phyloP scores from a whole-genome alignment of 192 early-diverging fungal species.

The Backusella mclennaniae region DNA sequence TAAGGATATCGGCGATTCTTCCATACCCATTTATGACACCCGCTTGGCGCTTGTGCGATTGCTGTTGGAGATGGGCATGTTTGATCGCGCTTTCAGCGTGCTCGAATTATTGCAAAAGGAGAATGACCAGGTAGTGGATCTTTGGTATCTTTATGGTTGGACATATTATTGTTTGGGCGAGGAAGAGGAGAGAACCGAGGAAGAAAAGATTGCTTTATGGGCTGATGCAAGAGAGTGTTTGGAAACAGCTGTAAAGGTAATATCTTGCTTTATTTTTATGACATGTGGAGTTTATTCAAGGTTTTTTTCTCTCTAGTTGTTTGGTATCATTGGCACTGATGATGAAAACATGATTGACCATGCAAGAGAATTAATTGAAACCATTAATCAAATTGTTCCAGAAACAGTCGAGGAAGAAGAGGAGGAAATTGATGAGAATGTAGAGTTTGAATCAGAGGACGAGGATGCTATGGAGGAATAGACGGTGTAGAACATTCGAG shows the following conservation, averaged over 20 bases:
- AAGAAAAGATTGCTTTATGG: constrained; percentile 52
- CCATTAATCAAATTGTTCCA: constrained; percentile 55
- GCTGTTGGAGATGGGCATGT: constrained; percentile 80
- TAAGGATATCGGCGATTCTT: constrained; percentile 49
- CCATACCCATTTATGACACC: constrained; percentile 81
- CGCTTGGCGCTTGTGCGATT: constrained; percentile 82
- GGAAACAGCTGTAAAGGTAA: constrained; percentile 62
- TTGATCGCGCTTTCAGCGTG: constrained; percentile 75
- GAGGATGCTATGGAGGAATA: constrained; percentile 39
- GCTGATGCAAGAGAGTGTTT: constrained; percentile 82
- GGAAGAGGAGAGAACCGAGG: constrained; percentile 45
- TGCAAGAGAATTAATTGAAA: constrained; percentile 62
- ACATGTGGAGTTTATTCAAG: background rate
- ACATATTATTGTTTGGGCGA: constrained; percentile 77
- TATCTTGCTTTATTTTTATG: background rate
- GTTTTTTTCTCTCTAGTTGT: constrained; percentile 46
- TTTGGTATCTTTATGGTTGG: constrained; percentile 97
- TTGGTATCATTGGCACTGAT: constrained; percentile 57
- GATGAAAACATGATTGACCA: constrained; percentile 71
- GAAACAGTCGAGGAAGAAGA: constrained; percentile 44
- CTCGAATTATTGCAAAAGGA: constrained; percentile 83
- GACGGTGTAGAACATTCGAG: background rate
- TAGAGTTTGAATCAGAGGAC: constrained; percentile 50
- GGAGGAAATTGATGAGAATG: constrained; percentile 48
- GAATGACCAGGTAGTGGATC: constrained; percentile 89